phyloP scores from a whole-genome alignment of 148 eudicot genomes.

The Polygonum maritimum region DNA sequence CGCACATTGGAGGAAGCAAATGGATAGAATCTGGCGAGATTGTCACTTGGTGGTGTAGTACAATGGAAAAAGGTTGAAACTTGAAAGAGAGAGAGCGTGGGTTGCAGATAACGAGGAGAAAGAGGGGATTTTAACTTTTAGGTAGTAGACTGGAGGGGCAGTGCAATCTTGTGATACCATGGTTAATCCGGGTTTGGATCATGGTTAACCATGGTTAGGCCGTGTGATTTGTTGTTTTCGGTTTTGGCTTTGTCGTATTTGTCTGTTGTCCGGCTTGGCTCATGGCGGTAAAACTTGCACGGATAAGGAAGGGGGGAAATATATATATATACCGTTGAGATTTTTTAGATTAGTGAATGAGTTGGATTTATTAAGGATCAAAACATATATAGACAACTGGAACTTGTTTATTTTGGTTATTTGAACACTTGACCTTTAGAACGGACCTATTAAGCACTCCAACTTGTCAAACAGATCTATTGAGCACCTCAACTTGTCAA shows the following conservation, averaged over 20 bases:
- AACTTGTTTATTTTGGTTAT: too few relatives aligned
- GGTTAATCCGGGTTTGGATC: not conserved
- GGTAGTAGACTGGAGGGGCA: not conserved
- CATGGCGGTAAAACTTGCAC: not conserved
- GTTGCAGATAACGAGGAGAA: not conserved
- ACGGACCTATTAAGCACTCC: too few relatives aligned
- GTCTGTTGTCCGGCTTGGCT: not conserved
- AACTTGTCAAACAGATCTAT: too few relatives aligned
- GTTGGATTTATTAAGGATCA: too few relatives aligned
- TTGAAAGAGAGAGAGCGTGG: not conserved
- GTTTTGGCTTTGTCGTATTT: not conserved
- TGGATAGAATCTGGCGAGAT: not conserved
- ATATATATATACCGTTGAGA: too few relatives aligned
- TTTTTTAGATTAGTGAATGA: too few relatives aligned
- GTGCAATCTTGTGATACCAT: not conserved
- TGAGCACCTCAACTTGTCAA: too few relatives aligned
- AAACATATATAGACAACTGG: too few relatives aligned
- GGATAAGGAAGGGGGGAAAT: not conserved
- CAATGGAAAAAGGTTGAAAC: not conserved
- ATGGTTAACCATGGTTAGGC: not conserved
- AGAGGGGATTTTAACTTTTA: not conserved
- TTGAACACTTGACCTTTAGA: too few relatives aligned
- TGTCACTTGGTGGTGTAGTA: not conserved
- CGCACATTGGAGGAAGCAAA: not conserved
- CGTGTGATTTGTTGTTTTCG: not conserved